These are phyloP conservation scores for Globisporangium iwayamae DNA, from an alignment of 352 stramenopile species.

Conservation along the genomic window DNA sequence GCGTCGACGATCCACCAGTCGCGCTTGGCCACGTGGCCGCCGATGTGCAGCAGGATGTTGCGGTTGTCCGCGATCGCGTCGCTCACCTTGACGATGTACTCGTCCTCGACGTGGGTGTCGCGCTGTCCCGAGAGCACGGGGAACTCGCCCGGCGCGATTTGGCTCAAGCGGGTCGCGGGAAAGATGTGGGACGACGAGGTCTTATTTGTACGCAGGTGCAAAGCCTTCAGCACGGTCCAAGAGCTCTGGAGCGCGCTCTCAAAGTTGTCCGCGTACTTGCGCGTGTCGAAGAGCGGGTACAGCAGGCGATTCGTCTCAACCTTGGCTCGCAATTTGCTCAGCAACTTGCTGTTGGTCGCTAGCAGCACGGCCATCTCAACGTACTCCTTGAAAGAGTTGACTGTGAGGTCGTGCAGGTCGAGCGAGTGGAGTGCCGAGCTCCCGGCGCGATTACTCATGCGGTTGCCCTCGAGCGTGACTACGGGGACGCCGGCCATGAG, in stretches of 20 bases:
- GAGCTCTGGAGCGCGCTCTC: constrained; percentile 35
- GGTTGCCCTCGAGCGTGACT: constrained; percentile 59
- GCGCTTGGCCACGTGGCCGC: constrained; percentile 31
- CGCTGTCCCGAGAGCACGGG: constrained; percentile 32
- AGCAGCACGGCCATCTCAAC: constrained; percentile 67
- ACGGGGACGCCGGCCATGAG: constrained; percentile 76
- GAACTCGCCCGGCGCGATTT: constrained; percentile 28
- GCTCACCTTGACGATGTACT: constrained; percentile 36
- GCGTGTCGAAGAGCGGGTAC: constrained; percentile 69
- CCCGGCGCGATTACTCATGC: constrained; percentile 65
- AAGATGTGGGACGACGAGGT: constrained; percentile 40
- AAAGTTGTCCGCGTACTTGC: constrained; percentile 48
- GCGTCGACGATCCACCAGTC: constrained; percentile 77
- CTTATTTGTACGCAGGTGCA: neutral
- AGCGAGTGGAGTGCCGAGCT: constrained; percentile 57
- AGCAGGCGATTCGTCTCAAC: constrained; percentile 41
- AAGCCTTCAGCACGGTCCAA: constrained; percentile 39
- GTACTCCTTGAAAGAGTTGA: constrained; percentile 80
- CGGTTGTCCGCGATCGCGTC: constrained; percentile 23
- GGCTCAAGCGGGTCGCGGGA: constrained; percentile 14
- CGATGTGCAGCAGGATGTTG: constrained; percentile 60
- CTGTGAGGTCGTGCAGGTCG: constrained; percentile 43
- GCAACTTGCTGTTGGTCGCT: constrained; percentile 28
- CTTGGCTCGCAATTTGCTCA: constrained; percentile 30
- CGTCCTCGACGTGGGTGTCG: constrained; percentile 29